Evolutionary conservation across 2,329 filamentous ascomycete species (phyloP), one percentile per base, ranked within the genome.

Genomic region (Albophoma yamanashiensis): DNA sequence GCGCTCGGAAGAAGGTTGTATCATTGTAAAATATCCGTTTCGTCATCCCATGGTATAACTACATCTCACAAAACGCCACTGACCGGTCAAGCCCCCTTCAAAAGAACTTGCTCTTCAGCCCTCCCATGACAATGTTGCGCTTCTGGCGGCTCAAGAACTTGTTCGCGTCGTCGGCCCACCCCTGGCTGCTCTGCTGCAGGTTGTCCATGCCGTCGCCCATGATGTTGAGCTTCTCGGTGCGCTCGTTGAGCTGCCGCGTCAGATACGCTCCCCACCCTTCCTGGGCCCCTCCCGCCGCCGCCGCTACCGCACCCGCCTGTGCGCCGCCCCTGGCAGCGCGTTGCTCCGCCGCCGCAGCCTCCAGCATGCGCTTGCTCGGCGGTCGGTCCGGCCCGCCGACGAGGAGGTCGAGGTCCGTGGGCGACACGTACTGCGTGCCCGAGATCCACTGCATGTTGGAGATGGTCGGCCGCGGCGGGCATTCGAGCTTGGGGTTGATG

Each of bases 381-480:
- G 93, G 94, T 3, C 94, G 84, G 68, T 94, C 89, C 1, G 92
- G 87, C 0, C 93, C 93, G 57, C 93, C 91, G 62, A 99, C 94
- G 1, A 99, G 78, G 2, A 96, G 75, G 69, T 97, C 94, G 68
- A 99, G 85, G 68, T 99, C 94, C 2, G 87, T 81, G 0, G 91
- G 88, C 1, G 91, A 91, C 55, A 99, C 83, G 67, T 95, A 89
- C 73, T 97, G 93, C 1, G 93, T 97, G 4, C 94, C 94, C 0
- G 92, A 89, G 58, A 99, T 91, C 94, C 94, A 99, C 74, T 97
- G 92, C 43, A 99, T 75, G 68, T 95, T 96, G 25, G 90, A 95
- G 62, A 99, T 99, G 0, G 92, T 96, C 1, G 94, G 94, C 2
- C 94, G 85, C 15, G 91, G 82, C 2, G 92, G 93, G 27, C 89